phyloP scores from a whole-genome alignment of 176 grass and related monocot genomes.

The Triticum urartu region DNA sequence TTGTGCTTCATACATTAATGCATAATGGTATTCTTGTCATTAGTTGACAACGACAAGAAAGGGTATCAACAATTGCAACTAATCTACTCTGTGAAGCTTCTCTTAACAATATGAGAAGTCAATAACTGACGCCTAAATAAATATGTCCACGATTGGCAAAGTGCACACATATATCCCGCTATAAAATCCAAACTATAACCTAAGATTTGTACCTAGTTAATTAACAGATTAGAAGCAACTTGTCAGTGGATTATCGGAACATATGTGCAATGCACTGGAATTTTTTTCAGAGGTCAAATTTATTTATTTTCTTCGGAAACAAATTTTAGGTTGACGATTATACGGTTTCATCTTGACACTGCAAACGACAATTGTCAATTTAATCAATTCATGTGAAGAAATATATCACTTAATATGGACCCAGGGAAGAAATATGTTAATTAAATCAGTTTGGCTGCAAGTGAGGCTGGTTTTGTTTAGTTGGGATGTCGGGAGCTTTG shows the following conservation, averaged over 20 bases:
- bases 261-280: too few relatives aligned
- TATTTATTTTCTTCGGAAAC: too few relatives aligned
- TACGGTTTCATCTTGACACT: not conserved
- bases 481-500: constrained; percentile 43
- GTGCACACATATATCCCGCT: not conserved
- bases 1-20: not conserved
- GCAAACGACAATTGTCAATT: not conserved
- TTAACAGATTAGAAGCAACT: not conserved
- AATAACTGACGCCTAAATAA: not conserved
- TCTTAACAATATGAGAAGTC: not conserved
- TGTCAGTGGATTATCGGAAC: not conserved
- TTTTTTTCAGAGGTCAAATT: too few relatives aligned
- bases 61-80: not conserved
- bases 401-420: not conserved
- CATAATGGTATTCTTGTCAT: not conserved
- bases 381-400: constrained; percentile 6
- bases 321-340: too few relatives aligned
- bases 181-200: not conserved
- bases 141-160: not conserved
- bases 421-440: not conserved
- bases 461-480: constrained; percentile 40
- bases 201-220: not conserved
- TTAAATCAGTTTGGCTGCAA: not conserved
- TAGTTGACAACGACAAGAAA: not conserved
- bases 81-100: not conserved